phyloP scores from a whole-genome alignment of 345 rosid genomes.

The Hirschfeldia incana region DNA sequence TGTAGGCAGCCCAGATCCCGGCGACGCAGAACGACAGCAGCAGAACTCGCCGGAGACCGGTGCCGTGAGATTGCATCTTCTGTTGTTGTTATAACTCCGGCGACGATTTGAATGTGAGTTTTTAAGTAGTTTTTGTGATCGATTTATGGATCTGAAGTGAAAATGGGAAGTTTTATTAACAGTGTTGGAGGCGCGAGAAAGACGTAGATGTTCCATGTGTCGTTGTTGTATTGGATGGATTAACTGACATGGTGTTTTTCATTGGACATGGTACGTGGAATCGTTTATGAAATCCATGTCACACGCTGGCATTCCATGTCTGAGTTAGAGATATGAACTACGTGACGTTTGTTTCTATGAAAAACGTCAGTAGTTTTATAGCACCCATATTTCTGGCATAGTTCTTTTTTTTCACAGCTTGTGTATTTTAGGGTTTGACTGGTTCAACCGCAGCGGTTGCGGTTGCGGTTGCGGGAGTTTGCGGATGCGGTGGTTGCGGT shows the following conservation, averaged over 20 bases:
- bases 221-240: conserved; percentile 22
- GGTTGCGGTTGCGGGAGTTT: too few relatives aligned
- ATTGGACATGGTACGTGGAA: conserved; percentile 50
- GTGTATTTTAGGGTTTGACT: too few relatives aligned
- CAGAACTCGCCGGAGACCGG: conserved; percentile 70
- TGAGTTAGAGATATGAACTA: neutral
- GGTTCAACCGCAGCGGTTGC: too few relatives aligned
- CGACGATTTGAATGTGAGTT: neutral
- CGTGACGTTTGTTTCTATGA: neutral
- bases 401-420: neutral
- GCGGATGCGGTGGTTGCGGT: too few relatives aligned
- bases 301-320: conserved; percentile 5
- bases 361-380: neutral
- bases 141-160: conserved; percentile 9
- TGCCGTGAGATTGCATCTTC: conserved; percentile 64
- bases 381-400: neutral
- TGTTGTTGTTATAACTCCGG: conserved; percentile 2
- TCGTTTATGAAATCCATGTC: conserved; percentile 9
- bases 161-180: conserved; percentile 12
- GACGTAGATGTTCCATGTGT: conserved; percentile 55
- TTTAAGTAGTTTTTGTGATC: conserved; percentile 23
- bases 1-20: conserved; percentile 95
- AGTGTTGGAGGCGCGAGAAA: conserved; percentile 43
- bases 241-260: conserved; percentile 22
- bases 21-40: conserved; percentile 81